These are phyloP conservation scores for Tricholoma hemisulphureum DNA, from an alignment of 768 basidiomycete genomes.

Conservation along the genomic window DNA sequence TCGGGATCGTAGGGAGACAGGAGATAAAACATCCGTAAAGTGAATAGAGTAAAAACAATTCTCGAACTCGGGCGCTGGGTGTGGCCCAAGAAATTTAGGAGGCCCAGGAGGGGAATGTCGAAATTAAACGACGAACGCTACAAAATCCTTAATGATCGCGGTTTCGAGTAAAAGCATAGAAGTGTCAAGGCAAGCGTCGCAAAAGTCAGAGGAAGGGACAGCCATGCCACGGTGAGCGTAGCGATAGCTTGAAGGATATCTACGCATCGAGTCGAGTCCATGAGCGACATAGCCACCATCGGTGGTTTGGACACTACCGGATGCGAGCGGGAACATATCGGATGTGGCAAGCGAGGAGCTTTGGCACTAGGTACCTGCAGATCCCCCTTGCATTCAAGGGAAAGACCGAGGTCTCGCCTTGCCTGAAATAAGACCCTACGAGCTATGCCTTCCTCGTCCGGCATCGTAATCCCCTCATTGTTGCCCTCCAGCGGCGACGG, in stretches of 20 bases:
- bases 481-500: not conserved
- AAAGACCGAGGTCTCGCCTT: conserved; percentile 33
- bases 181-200: conserved; percentile 37
- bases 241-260: conserved; percentile 19
- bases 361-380: conserved; percentile 13
- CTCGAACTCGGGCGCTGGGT: too few relatives aligned
- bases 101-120: not conserved
- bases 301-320: not conserved
- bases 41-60: too few relatives aligned
- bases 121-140: conserved; percentile 3
- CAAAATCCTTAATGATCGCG: conserved; percentile 34
- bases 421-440: conserved; percentile 24
- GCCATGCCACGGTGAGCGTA: conserved; percentile 24
- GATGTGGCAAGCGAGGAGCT: not conserved
- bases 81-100: not conserved
- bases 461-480: not conserved
- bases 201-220: conserved; percentile 36
- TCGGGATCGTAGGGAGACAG: too few relatives aligned
- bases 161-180: conserved; percentile 41
- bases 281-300: not conserved
- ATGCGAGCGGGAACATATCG: not conserved
- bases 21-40: too few relatives aligned
- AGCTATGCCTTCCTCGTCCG: conserved; percentile 1
- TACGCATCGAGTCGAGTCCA: conserved; percentile 6
- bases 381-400: conserved; percentile 26